Percentiles rank a stretch among this genome's conserved stretches.
These are phyloP conservation scores for Leccinum subatratum DNA, from an alignment of 1,284 basidiomycete species.

Conservation along the genomic window DNA sequence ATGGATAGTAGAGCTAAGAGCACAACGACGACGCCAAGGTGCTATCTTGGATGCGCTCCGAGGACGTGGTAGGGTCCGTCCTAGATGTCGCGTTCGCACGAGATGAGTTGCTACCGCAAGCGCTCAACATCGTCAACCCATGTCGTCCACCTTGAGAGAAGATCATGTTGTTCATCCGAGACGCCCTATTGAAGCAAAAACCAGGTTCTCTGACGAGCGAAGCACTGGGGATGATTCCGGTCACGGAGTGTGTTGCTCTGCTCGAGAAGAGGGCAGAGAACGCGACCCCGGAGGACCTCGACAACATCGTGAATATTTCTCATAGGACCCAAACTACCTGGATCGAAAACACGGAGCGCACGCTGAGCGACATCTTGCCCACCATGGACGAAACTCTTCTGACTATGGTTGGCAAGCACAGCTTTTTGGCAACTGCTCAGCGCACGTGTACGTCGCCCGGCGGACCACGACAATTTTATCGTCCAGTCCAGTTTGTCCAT, in stretches of 20 bases:
- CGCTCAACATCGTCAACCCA: slow-evolving; percentile 24
- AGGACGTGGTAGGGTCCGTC: slow-evolving; percentile 17
- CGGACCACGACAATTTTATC: too few relatives aligned
- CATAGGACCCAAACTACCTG: too few relatives aligned
- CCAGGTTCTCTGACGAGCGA: background rate
- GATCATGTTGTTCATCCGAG: slow-evolving; percentile 17
- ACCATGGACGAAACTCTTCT: too few relatives aligned
- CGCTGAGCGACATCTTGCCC: too few relatives aligned
- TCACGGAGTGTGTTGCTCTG: slow-evolving; percentile 18
- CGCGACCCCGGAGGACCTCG: slow-evolving; percentile 11
- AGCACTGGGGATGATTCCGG: slow-evolving; percentile 12
- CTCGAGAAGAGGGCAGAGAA: slow-evolving; percentile 16
- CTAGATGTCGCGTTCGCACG: slow-evolving; percentile 21
- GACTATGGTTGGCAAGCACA: too few relatives aligned
- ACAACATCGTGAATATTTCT: slow-evolving; percentile 15
- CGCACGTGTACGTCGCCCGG: too few relatives aligned
- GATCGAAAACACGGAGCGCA: too few relatives aligned
- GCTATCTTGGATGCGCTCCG: slow-evolving; percentile 23
- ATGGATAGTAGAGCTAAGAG: background rate
- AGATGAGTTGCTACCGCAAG: slow-evolving; percentile 2
- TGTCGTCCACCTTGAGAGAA: slow-evolving; percentile 15
- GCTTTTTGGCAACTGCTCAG: too few relatives aligned
- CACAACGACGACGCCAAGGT: slow-evolving; percentile 9
- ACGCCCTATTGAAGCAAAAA: slow-evolving; percentile 11
- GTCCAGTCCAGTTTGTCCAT: too few relatives aligned